A percentile compares a stretch with the other conserved stretches of the same genome.
Conservation (phyloP, 495 filamentous ascomycete species). For the Daldinia loculata region DNA sequence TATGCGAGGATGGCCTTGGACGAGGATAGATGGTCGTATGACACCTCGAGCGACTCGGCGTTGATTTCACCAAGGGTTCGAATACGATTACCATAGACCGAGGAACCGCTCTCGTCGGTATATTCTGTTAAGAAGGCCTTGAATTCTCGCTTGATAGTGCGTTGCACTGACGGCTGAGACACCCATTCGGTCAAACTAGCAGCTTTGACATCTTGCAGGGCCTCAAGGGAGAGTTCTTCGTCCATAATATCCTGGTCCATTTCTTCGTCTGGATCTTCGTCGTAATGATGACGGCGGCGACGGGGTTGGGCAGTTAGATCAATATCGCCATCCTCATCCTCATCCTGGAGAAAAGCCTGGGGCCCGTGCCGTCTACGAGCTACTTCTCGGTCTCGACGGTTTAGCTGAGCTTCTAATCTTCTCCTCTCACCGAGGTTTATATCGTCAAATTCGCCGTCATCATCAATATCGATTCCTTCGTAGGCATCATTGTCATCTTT, state of each 20-base stretch:
- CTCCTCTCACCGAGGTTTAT: slow-evolving; percentile 84
- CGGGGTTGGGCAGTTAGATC: slow-evolving; percentile 85
- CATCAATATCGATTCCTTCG: slow-evolving; percentile 57
- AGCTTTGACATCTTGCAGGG: slow-evolving; percentile 92
- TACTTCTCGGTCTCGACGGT: slow-evolving; percentile 83
- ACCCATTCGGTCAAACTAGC: slow-evolving; percentile 95
- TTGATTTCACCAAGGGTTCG: slow-evolving; percentile 95
- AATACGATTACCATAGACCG: slow-evolving; percentile 93
- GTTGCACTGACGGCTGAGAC: slow-evolving; percentile 85
- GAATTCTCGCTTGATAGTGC: slow-evolving; percentile 95
- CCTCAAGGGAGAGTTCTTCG: slow-evolving; percentile 91
- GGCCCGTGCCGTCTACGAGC: slow-evolving; percentile 78
- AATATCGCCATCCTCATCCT: slow-evolving; percentile 84
- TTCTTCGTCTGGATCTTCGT: slow-evolving; percentile 91
- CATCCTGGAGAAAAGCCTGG: slow-evolving; percentile 84
- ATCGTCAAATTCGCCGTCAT: slow-evolving; percentile 72
- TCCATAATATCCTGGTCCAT: slow-evolving; percentile 94
- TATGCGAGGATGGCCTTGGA: slow-evolving; percentile 97
- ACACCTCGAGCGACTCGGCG: slow-evolving; percentile 94
- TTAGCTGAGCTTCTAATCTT: slow-evolving; percentile 82
- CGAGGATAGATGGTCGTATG: slow-evolving; percentile 87
- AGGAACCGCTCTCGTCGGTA: slow-evolving; percentile 83
- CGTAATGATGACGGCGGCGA: slow-evolving; percentile 83
- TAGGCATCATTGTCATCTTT: slow-evolving; percentile 59
- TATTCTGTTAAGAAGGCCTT: slow-evolving; percentile 97